Evolutionary conservation across 768 basidiomycete genomes (phyloP).

Genomic region (Boletus patriciae): DNA sequence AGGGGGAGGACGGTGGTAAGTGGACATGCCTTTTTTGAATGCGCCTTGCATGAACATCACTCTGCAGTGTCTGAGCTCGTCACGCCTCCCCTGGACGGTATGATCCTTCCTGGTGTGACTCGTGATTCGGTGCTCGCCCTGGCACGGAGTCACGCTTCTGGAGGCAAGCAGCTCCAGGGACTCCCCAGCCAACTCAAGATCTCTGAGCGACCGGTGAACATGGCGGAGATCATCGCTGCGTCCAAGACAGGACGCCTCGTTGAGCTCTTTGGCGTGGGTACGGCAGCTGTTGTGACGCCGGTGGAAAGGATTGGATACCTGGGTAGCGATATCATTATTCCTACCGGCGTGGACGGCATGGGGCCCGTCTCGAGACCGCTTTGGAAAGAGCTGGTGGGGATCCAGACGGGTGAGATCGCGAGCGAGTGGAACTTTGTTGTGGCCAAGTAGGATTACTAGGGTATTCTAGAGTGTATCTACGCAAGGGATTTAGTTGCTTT

Average conservation of each 20-base stretch:
- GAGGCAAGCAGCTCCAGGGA: conserved; percentile 44
- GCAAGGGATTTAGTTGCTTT: conserved; percentile 2
- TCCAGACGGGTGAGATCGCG: conserved; percentile 74
- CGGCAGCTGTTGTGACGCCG: conserved; percentile 53
- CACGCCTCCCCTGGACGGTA: conserved; percentile 64
- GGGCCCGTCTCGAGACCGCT: conserved; percentile 59
- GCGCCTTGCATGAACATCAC: neutral
- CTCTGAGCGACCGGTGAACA: conserved; percentile 69
- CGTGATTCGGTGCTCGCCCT: conserved; percentile 52
- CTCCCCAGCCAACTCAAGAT: conserved; percentile 58
- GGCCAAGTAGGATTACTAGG: neutral
- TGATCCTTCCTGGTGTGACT: conserved; percentile 70
- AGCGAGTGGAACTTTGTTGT: conserved; percentile 79
- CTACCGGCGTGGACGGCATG: conserved; percentile 69
- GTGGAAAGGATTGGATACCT: conserved; percentile 59
- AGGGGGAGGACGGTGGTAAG: conserved; percentile 63
- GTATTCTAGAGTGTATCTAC: neutral
- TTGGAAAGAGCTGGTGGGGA: conserved; percentile 50
- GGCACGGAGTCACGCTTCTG: conserved; percentile 56
- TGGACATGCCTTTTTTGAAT: neutral
- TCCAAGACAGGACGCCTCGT: conserved; percentile 42
- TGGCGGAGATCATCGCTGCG: conserved; percentile 67
- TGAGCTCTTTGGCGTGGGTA: conserved; percentile 53
- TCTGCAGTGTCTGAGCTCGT: conserved; percentile 52
- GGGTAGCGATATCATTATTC: conserved; percentile 52